Evolutionary conservation across 768 basidiomycete genomes (phyloP).

Genomic region (Psilocybe azurescens): DNA sequence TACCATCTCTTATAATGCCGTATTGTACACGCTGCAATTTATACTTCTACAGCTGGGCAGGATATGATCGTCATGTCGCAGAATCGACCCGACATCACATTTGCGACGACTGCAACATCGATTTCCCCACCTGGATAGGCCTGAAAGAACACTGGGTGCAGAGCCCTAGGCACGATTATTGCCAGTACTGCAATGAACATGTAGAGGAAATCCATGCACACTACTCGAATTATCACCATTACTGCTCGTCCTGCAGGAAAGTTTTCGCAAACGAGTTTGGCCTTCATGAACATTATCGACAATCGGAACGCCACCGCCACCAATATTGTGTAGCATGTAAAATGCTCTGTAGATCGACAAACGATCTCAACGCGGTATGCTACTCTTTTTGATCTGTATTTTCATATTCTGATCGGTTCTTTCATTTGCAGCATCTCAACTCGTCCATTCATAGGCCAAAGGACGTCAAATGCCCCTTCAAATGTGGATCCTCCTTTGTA

Average conservation of each 20-base stretch:
- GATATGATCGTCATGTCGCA: neutral
- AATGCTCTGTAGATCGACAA: neutral
- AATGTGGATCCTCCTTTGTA: slow-evolving; percentile 55
- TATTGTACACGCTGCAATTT: neutral
- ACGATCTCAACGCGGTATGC: slow-evolving; percentile 41
- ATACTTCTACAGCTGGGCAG: neutral
- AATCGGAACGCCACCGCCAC: slow-evolving; percentile 41
- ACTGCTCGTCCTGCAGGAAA: slow-evolving; percentile 46
- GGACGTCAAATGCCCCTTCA: slow-evolving; percentile 40
- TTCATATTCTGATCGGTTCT: slow-evolving; percentile 7
- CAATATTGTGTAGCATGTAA: slow-evolving; percentile 7
- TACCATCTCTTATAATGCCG: neutral
- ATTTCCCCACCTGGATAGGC: slow-evolving; percentile 44
- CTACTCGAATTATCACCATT: slow-evolving; percentile 42
- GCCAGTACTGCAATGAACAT: slow-evolving; percentile 53
- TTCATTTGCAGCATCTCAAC: slow-evolving; percentile 44
- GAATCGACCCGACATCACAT: neutral
- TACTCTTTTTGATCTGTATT: slow-evolving; percentile 48
- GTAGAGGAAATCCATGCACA: slow-evolving; percentile 45
- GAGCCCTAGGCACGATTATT: slow-evolving; percentile 54
- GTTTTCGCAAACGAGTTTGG: slow-evolving; percentile 45
- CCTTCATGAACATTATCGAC: slow-evolving; percentile 53
- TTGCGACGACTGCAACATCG: slow-evolving; percentile 40
- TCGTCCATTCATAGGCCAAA: slow-evolving; percentile 55
- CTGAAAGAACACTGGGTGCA: slow-evolving; percentile 59